A percentile compares a stretch with the other conserved stretches of the same genome.
These are phyloP conservation scores for Tarenaya hassleriana DNA, from an alignment of 345 rosid species.

Conservation along the genomic window DNA sequence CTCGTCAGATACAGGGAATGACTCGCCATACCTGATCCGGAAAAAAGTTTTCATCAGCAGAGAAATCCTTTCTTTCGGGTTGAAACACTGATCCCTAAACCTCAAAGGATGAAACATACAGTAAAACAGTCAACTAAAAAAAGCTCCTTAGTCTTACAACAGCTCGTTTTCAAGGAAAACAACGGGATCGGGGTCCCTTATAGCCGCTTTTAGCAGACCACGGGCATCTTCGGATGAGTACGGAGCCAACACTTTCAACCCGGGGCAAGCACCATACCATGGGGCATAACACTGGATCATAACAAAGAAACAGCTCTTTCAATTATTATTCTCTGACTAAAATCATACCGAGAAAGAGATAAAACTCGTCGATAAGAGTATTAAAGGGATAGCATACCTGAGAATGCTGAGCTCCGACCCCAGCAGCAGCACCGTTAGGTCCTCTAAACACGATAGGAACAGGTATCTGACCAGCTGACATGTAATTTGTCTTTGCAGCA, in stretches of 20 bases:
- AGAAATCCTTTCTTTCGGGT: too few species aligned
- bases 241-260: constrained; percentile 77
- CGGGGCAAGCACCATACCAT: constrained; percentile 86
- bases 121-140: background rate
- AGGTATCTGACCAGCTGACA: constrained; percentile 80
- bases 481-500: constrained; percentile 77
- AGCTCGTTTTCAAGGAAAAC: constrained; percentile 93
- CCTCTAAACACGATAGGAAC: constrained; percentile 93
- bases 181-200: constrained; percentile 94
- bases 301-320: constrained; percentile 11
- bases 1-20: constrained; percentile 83
- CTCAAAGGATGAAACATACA: constrained; percentile 1
- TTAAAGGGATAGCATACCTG: constrained; percentile 38
- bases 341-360: constrained; percentile 3
- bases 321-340: background rate
- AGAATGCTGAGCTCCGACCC: constrained; percentile 98
- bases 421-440: constrained; percentile 98
- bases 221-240: constrained; percentile 91
- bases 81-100: background rate
- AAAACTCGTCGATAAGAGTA: constrained; percentile 1
- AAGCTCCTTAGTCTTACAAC: constrained; percentile 60
- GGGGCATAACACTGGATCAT: constrained; percentile 78
- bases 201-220: constrained; percentile 88
- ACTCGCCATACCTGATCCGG: constrained; percentile 71
- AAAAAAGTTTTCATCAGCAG: background rate